Base-by-base conservation (phyloP, 1,139 yeast species). In the Diutina catenulata region DNA sequence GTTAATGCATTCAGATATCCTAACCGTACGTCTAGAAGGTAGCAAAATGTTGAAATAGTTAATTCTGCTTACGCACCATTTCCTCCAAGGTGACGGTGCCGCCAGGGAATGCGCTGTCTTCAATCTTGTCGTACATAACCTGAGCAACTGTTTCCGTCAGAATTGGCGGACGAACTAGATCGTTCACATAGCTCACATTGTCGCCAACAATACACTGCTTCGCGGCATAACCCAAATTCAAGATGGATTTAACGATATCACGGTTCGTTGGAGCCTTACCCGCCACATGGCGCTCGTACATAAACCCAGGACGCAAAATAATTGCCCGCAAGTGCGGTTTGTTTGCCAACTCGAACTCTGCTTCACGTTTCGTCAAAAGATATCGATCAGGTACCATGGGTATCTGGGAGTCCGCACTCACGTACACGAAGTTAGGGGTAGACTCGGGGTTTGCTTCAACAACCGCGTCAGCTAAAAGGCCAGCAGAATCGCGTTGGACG, bases 301-400 rank as follows among this genome's bases (percentile, higher is more conserved):
- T 80, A 45, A 84, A 74, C 0, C 94, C 93, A 0, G 96, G 95
- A 44, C 95, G 65, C 54, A 82, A 47, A 16, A 80, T 54, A 2
- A 86, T 74, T 0, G 80, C 60, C 41, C 93, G 65, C 14, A 84
- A 59, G 7, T 58, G 56, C 2, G 59, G 48, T 33, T 66, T 55
- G 42, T 62, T 57, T 15, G 63, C 45, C 36, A 83, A 57, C 46
- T 70, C 77, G 23, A 56, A 56, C 51, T 87, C 96, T 0, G 95
- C 93, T 42, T 70, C 76, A 45, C 95, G 62, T 51, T 87, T 87
- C 21, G 93, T 76, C 13, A 66, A 62, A 31, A 87, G 73, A 53
- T 87, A 87, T 2, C 76, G 84, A 0, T 61, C 50, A 1, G 93
- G 91, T 2, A 82, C 62, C 26, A 39, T 25, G 0, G 88, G 87